Evolutionary conservation across 2,329 filamentous ascomycete genomes (phyloP).

Genomic region (Thielaviopsis euricoi): DNA sequence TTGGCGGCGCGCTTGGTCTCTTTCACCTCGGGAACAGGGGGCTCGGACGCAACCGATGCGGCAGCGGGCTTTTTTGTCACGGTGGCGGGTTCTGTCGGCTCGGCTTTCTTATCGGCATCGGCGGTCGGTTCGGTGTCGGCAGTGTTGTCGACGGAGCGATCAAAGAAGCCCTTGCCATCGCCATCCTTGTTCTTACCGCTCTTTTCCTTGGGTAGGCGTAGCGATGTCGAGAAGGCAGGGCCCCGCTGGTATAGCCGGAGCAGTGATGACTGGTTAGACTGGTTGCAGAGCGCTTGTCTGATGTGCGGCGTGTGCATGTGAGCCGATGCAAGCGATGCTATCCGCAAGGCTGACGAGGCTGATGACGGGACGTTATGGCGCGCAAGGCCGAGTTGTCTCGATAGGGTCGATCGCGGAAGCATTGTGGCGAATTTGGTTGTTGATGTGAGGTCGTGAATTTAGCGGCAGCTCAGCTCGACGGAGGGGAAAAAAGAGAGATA

Average conservation of each 20-base stretch:
- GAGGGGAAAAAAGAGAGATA: background rate
- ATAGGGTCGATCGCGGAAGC: constrained; percentile 10
- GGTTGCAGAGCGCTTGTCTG: constrained; percentile 1
- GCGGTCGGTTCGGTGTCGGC: constrained; percentile 36
- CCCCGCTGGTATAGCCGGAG: constrained; percentile 7
- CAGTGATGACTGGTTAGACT: constrained; percentile 4
- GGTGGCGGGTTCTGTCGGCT: background rate
- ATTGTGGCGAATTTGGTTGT: background rate
- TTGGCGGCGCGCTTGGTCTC: constrained; percentile 5
- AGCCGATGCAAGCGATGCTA: constrained; percentile 4
- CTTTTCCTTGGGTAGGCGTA: constrained; percentile 10
- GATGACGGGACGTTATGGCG: constrained; percentile 3
- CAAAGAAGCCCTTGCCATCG: constrained; percentile 28
- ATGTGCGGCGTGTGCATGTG: constrained; percentile 6
- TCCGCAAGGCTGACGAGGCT: background rate
- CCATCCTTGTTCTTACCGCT: constrained; percentile 22
- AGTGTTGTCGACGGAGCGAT: constrained; percentile 31
- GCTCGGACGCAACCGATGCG: background rate
- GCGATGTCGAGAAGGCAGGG: constrained; percentile 7
- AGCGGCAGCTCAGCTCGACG: background rate
- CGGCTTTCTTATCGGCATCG: constrained; percentile 24
- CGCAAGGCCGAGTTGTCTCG: constrained; percentile 4
- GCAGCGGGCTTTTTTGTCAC: background rate
- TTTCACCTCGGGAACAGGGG: background rate
- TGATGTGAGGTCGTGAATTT: background rate